Base-by-base conservation (phyloP, 768 basidiomycete species). In the Lanmaoa pseudosensibilis region DNA sequence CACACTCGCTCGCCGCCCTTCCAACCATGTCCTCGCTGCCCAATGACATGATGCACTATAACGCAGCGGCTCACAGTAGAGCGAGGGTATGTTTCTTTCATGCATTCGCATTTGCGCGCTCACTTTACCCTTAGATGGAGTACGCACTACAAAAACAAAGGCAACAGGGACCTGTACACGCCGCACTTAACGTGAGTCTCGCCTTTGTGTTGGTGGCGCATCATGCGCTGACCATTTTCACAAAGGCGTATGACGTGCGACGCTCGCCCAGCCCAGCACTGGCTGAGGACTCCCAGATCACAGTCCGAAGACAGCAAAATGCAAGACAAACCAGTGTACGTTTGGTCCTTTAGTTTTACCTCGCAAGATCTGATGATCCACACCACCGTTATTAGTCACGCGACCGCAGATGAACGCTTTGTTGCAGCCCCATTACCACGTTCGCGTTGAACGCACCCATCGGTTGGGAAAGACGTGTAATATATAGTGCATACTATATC, bases 251-350 rank as follows among this genome's bases (percentile, higher is more conserved):
- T 15, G 69, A 73, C 16, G 30, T 60, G 48, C 63, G 66, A 41
- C 71, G 71, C 46, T 67, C 71, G 41, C 70, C 71, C 30, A 72
- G 71, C 53, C 72, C 71, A 21, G 67, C 69, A 11, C 19, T 68
- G 50, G 54, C 55, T n/a, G 71, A 72, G 47, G 71, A 72, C 5
- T 53, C 64, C 18, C 72, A 63, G 27, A 72, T 72, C 51, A 74
- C 72, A 0, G 62, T 72, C 23, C 66, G 70, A 54, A 62, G 72
- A 60, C 71, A 72, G 39, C 63, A 66, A 59, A 53, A 60, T 7
- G 25, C 60, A 23, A 65, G 65, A 58, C 64, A 67, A n/a, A 36
- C 30, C 21, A 60, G 32, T 30, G 70, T 69, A 55, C 36, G 65
- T 59, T 16, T 36, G 23, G n/a, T 46, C 21, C 9, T 1, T n/a